Evolutionary conservation across 345 rosid species (phyloP).

Genomic region (Pugionium dolabratum): DNA sequence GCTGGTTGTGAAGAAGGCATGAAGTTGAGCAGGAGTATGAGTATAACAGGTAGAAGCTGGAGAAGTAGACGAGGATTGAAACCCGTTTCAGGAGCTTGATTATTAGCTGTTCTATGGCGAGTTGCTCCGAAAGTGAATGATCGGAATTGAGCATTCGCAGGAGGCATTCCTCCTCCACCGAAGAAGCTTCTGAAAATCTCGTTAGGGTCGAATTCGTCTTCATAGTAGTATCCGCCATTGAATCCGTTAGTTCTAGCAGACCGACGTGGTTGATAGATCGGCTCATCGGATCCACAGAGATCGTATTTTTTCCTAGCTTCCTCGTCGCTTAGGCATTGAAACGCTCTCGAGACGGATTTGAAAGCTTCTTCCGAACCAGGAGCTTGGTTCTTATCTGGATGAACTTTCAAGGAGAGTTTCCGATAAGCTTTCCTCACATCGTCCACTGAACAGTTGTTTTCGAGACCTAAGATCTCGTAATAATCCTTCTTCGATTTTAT

Average conservation of each 20-base stretch:
- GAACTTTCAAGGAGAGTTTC: slow-evolving; percentile 86
- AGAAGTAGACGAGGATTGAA: no score
- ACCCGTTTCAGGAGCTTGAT: no score
- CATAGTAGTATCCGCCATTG: slow-evolving; percentile 56
- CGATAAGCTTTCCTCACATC: slow-evolving; percentile 85
- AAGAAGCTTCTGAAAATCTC: slow-evolving; percentile 95
- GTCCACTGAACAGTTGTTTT: slow-evolving; percentile 65
- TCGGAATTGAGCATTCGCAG: slow-evolving; percentile 61
- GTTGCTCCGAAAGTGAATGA: slow-evolving; percentile 71
- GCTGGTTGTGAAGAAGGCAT: no score
- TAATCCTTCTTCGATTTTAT: slow-evolving; percentile 81
- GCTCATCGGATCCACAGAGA: slow-evolving; percentile 74
- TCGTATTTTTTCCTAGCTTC: slow-evolving; percentile 73
- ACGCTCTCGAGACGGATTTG: slow-evolving; percentile 81
- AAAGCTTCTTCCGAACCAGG: slow-evolving; percentile 96
- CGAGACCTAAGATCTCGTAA: slow-evolving; percentile 81
- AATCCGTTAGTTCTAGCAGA: slow-evolving; percentile 51
- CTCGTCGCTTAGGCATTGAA: slow-evolving; percentile 83
- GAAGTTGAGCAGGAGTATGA: no score
- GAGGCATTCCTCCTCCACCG: slow-evolving; percentile 70
- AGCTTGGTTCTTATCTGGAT: slow-evolving; percentile 91
- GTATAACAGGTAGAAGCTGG: no score
- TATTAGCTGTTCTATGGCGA: slow-evolving; percentile 49
- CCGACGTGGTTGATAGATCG: slow-evolving; percentile 51
- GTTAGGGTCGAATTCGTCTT: slow-evolving; percentile 79